These are phyloP conservation scores for Lentithecium fluviatile DNA, from an alignment of 495 filamentous ascomycete genomes.

Conservation along the genomic window DNA sequence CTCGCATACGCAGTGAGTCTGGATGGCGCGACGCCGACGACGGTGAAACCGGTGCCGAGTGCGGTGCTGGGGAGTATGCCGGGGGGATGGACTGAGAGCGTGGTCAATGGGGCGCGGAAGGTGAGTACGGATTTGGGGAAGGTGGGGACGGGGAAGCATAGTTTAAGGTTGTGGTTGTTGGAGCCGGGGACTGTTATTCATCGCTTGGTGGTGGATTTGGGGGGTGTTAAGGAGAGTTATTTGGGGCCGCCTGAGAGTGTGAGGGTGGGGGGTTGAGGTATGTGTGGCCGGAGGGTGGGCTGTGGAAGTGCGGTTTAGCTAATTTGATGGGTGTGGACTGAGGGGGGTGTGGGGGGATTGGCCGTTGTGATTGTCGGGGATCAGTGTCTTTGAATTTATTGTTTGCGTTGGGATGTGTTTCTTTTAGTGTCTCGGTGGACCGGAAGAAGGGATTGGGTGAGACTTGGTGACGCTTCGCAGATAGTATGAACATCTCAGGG, in stretches of 20 bases:
- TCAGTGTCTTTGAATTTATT: too few relatives aligned
- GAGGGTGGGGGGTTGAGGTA: constrained; percentile 12
- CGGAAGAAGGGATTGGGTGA: too few relatives aligned
- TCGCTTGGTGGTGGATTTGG: constrained; percentile 27
- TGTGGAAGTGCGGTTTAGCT: too few relatives aligned
- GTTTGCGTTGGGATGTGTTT: too few relatives aligned
- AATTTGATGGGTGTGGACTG: too few relatives aligned
- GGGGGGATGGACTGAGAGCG: constrained; percentile 18
- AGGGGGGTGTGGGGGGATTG: too few relatives aligned
- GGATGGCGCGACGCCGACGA: constrained; percentile 21
- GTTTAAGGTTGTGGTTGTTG: constrained; percentile 25
- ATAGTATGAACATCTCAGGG: too few relatives aligned
- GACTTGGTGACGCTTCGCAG: too few relatives aligned
- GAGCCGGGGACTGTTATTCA: constrained; percentile 27
- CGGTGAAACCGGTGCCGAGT: constrained; percentile 17
- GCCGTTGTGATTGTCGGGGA: too few relatives aligned
- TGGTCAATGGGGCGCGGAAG: constrained; percentile 24
- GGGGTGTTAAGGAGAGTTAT: constrained; percentile 30
- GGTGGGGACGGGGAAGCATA: constrained; percentile 20
- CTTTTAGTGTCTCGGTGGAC: too few relatives aligned
- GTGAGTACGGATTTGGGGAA: constrained; percentile 7
- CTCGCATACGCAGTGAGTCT: constrained; percentile 22
- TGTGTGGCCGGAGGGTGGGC: not conserved
- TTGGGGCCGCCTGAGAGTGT: constrained; percentile 26
- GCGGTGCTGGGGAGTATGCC: constrained; percentile 22